phyloP scores from a whole-genome alignment of 805 yeast genomes.

The Candida boleticola region DNA sequence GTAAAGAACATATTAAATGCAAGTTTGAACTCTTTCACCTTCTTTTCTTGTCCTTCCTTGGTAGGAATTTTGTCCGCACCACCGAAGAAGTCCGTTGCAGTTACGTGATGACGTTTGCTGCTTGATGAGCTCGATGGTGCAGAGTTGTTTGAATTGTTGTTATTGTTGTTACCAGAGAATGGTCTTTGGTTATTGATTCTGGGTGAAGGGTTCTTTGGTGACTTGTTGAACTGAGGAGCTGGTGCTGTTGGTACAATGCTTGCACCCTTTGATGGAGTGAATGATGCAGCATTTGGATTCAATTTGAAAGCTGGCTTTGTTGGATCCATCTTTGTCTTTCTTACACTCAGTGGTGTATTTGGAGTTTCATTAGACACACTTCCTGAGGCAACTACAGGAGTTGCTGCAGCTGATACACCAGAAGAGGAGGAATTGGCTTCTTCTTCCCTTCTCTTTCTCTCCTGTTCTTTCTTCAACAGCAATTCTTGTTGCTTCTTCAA shows the following conservation, averaged over 20 bases:
- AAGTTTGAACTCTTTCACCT: conserved; percentile 34
- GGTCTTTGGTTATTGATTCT: conserved; percentile 32
- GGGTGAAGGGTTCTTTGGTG: conserved; percentile 34
- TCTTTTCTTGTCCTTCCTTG: conserved; percentile 31
- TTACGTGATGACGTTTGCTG: conserved; percentile 33
- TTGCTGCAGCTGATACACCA: not conserved
- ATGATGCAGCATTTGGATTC: conserved; percentile 67
- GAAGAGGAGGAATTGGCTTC: not conserved
- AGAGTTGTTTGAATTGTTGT: not conserved
- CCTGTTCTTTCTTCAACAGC: conserved; percentile 7
- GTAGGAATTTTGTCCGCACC: conserved; percentile 39
- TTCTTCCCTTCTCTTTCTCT: conserved; percentile 7
- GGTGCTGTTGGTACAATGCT: conserved; percentile 28
- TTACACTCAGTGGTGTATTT: conserved; percentile 6
- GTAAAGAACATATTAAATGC: conserved; percentile 55
- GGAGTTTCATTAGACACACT: conserved; percentile 14
- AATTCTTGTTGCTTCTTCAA: conserved; percentile 31
- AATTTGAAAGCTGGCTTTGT: conserved; percentile 63
- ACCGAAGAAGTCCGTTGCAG: conserved; percentile 43
- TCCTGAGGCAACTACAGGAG: not conserved
- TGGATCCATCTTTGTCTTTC: conserved; percentile 54
- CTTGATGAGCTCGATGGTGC: conserved; percentile 8
- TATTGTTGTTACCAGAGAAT: conserved; percentile 18
- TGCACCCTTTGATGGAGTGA: conserved; percentile 48
- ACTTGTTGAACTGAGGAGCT: conserved; percentile 18